These are phyloP conservation scores for Neurospora cerealis DNA, from an alignment of 495 filamentous ascomycete species.

Conservation along the genomic window DNA sequence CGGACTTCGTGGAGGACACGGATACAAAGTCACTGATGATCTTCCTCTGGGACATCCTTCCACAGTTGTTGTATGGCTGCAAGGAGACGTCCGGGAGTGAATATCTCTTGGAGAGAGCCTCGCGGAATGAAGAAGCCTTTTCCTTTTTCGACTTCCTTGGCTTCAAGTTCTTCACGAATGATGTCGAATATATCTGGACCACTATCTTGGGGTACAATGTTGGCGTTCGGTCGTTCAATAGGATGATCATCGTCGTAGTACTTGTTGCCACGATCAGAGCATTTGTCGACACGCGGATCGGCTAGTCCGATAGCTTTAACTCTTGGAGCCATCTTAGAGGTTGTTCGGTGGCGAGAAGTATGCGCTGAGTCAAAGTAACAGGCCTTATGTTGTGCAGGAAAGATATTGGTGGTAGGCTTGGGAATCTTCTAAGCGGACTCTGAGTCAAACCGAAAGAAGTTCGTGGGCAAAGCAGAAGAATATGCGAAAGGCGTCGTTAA, in stretches of 20 bases:
- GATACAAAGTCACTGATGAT: neutral
- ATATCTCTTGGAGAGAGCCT: neutral
- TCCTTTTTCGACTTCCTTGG: neutral
- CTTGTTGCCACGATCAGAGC: neutral
- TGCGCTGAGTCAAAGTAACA: neutral
- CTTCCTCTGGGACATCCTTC: neutral
- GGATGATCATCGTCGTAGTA: neutral
- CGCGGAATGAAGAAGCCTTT: neutral
- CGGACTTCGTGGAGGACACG: neutral
- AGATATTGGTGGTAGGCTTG: neutral
- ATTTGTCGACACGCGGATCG: neutral
- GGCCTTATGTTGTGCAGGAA: neutral
- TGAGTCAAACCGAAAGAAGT: neutral
- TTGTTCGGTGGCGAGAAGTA: neutral
- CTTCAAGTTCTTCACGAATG: neutral
- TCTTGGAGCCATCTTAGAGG: neutral
- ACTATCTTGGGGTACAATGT: neutral
- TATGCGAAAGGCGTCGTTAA: neutral
- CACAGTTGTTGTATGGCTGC: neutral
- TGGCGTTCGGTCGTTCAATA: neutral
- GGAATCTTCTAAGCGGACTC: neutral
- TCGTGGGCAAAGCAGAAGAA: neutral
- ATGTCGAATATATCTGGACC: neutral
- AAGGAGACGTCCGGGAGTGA: neutral
- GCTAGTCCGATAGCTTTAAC: neutral